Evolutionary conservation across 345 rosid species (phyloP), one percentile per base, ranked within the genome.

Genomic region (Isatis tinctoria): DNA sequence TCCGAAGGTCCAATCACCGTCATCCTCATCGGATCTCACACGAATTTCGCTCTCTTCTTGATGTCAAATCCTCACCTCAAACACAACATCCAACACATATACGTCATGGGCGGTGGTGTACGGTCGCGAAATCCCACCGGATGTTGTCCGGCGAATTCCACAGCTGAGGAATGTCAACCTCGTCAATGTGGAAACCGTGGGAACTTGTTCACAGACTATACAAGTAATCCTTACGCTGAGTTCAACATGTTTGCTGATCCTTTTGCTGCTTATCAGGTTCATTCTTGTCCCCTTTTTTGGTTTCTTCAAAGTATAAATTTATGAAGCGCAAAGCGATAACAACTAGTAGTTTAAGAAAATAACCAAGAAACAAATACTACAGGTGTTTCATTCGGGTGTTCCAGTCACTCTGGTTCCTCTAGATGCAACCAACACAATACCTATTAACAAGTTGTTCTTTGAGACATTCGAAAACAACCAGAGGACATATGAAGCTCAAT

Each of bases 341-440:
- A 36, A 0, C 36, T 59, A 18, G 43, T 33, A 8, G 14, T 58
- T 33, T 32, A 16, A 24, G 18, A 59, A 12, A 60, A 6, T 60
- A 60, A n/a, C 22, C 17, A 39, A 22, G 32, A 22, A 36, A 20
- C 9, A 35, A 12, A 11, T 26, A 6, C 53, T 53, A 48, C 78
- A 94, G 97, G 97, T 94, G 59, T 71, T 94, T 60, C 97, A 91
- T 78, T 91, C 97, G 39, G 97, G 97, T 77, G 77, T 94, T 61
- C 91, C 97, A 0, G 18, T 94, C 78, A 87, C 97, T 2, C 82
- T 91, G 28, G 86, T 94, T 68, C 97, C 97, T 2, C 76, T 94
- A 18, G 98, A 94, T 82, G 98, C 97, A 60, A 94, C 98, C 28
- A 89, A 94, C 75, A 91, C 95, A 9, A 89, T 91, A 71, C 93